A percentile compares a stretch with the other conserved stretches of the same genome.
phyloP scores from a whole-genome alignment of 192 early-diverging fungal genomes.

The Backusella westeae region DNA sequence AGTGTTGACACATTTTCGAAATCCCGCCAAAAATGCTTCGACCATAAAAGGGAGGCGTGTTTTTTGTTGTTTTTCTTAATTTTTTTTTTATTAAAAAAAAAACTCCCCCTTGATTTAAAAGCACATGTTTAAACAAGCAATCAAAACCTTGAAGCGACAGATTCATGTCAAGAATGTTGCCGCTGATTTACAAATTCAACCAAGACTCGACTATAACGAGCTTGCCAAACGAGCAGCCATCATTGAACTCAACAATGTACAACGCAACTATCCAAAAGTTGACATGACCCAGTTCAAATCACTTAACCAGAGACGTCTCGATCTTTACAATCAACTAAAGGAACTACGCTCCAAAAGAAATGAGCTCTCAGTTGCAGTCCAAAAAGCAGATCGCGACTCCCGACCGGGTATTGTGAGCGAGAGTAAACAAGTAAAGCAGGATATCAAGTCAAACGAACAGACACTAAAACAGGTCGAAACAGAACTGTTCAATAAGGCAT shows the following conservation, averaged over 20 bases:
- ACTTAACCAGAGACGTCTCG: slow-evolving; percentile 7
- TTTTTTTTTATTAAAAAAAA: background rate
- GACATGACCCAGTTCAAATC: slow-evolving; percentile 7
- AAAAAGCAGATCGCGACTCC: slow-evolving; percentile 1
- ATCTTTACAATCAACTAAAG: slow-evolving; percentile 13
- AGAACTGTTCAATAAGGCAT: slow-evolving; percentile 53
- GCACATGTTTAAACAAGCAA: background rate
- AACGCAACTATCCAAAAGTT: slow-evolving; percentile 13
- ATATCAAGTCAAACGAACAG: slow-evolving; percentile 51
- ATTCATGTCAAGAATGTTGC: background rate
- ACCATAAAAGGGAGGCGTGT: background rate
- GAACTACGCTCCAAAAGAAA: slow-evolving; percentile 19
- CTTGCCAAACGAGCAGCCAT: background rate
- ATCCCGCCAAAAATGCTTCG: too few relatives aligned
- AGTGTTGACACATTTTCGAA: too few relatives aligned
- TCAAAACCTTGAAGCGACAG: background rate
- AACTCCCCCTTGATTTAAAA: background rate
- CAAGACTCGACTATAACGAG: slow-evolving; percentile 1
- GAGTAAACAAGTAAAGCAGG: slow-evolving; percentile 51
- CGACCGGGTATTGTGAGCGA: slow-evolving; percentile 39
- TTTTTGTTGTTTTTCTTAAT: background rate
- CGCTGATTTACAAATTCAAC: slow-evolving; percentile 5
- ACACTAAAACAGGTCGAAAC: slow-evolving; percentile 49
- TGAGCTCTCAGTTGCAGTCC: slow-evolving; percentile 8
- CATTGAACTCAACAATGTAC: slow-evolving; percentile 15